Evolutionary conservation across 768 basidiomycete species (phyloP).

Genomic region (Suillus weaverae): DNA sequence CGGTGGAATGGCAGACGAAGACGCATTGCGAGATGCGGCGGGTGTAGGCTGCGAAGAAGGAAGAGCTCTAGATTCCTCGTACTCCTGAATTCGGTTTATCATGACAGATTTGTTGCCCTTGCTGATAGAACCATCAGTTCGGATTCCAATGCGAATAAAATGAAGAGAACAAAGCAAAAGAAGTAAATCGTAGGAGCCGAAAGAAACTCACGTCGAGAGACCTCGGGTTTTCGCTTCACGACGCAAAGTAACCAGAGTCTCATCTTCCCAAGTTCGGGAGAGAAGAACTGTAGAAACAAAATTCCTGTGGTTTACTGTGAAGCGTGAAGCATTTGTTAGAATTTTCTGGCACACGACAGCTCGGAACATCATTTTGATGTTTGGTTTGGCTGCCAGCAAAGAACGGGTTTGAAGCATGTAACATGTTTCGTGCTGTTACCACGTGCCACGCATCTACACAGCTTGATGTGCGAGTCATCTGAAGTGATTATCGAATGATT

Average conservation of each 20-base stretch:
- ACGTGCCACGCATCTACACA: conserved; percentile 7
- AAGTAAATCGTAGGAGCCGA: neutral
- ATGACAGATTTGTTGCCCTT: conserved; percentile 60
- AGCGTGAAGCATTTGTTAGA: conserved; percentile 7
- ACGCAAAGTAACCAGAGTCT: conserved; percentile 49
- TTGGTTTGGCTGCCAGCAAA: neutral
- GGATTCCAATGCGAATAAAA: conserved; percentile 7
- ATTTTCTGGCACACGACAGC: conserved; percentile 18
- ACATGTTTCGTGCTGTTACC: neutral
- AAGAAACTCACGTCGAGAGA: conserved; percentile 48
- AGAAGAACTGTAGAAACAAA: conserved; percentile 60
- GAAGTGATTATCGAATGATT: conserved; percentile 7
- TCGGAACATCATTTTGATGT: conserved; percentile 28
- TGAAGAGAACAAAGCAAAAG: conserved; percentile 7
- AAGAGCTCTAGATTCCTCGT: conserved; percentile 38
- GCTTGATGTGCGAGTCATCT: conserved; percentile 2
- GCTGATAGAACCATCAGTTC: conserved; percentile 33
- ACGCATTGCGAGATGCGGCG: conserved; percentile 27
- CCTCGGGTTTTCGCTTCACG: conserved; percentile 57
- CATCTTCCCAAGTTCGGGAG: conserved; percentile 54
- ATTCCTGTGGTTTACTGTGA: conserved; percentile 22
- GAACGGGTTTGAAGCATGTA: neutral
- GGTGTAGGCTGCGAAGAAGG: conserved; percentile 21
- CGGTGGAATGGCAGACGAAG: conserved; percentile 24
- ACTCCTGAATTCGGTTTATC: conserved; percentile 53